Evolutionary conservation across 495 filamentous ascomycete species (phyloP).

Genomic region (Talaromyces ruber): DNA sequence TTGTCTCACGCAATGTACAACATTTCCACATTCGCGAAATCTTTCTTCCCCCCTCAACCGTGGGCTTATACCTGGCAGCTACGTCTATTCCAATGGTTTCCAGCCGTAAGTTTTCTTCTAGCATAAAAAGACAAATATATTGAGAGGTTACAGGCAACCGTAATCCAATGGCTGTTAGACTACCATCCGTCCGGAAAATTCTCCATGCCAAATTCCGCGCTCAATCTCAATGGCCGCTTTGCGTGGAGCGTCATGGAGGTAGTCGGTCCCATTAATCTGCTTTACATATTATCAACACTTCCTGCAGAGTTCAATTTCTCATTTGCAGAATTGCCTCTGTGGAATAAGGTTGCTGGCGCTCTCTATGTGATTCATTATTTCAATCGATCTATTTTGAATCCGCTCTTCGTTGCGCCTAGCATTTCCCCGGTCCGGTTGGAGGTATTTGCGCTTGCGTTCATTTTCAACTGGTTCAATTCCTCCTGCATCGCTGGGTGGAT

Average conservation of each 20-base stretch:
- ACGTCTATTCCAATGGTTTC: constrained; percentile 43
- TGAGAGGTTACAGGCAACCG: constrained; percentile 33
- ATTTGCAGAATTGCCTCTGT: constrained; percentile 11
- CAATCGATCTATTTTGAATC: constrained; percentile 78
- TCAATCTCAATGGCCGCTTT: constrained; percentile 84
- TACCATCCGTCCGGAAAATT: constrained; percentile 80
- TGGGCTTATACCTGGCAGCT: constrained; percentile 38
- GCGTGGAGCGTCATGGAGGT: constrained; percentile 86
- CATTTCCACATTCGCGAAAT: constrained; percentile 15
- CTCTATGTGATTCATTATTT: constrained; percentile 65
- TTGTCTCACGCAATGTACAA: neutral
- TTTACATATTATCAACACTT: constrained; percentile 66
- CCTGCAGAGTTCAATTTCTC: constrained; percentile 24
- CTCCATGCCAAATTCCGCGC: constrained; percentile 50
- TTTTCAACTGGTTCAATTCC: constrained; percentile 76
- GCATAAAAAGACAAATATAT: neutral
- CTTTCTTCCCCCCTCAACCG: constrained; percentile 44
- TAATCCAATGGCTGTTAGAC: constrained; percentile 53
- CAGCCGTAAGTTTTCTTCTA: constrained; percentile 27
- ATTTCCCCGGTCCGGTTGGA: constrained; percentile 79
- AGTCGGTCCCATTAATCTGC: constrained; percentile 62
- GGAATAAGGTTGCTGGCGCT: constrained; percentile 24
- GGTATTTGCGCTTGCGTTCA: constrained; percentile 49
- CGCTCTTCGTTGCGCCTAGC: constrained; percentile 69
- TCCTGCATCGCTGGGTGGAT: constrained; percentile 72